These are phyloP conservation scores for Osmozyma mogii DNA, from an alignment of 805 yeast species.

Conservation along the genomic window DNA sequence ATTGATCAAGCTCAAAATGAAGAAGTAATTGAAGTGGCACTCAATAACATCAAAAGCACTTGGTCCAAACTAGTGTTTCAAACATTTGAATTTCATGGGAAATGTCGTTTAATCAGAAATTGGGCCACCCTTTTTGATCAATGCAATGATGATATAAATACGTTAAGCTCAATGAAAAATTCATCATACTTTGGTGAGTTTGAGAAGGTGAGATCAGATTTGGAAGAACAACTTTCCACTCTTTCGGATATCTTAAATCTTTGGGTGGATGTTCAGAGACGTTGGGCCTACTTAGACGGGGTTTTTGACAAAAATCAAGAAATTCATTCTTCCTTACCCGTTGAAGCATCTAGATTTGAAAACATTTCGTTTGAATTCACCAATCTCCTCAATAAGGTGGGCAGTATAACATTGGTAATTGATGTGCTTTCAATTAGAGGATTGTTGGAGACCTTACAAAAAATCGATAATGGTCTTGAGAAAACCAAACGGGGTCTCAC, in stretches of 20 bases:
- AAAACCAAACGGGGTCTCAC: conserved; percentile 59
- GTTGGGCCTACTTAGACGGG: conserved; percentile 82
- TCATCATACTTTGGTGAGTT: conserved; percentile 57
- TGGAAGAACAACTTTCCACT: conserved; percentile 50
- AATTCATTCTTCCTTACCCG: conserved; percentile 54
- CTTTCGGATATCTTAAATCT: conserved; percentile 47
- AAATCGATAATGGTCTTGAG: conserved; percentile 46
- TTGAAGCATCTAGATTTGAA: conserved; percentile 60
- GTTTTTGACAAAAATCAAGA: conserved; percentile 55
- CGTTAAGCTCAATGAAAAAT: conserved; percentile 60
- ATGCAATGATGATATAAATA: conserved; percentile 51
- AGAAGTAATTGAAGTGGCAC: conserved; percentile 49
- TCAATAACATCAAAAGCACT: conserved; percentile 39
- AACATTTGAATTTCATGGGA: conserved; percentile 43
- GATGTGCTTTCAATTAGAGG: conserved; percentile 49
- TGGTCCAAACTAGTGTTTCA: conserved; percentile 55
- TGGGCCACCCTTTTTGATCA: conserved; percentile 60
- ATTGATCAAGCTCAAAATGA: conserved; percentile 69
- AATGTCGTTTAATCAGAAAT: conserved; percentile 50
- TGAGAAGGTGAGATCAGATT: conserved; percentile 44
- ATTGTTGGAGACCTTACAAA: conserved; percentile 37
- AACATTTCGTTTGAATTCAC: conserved; percentile 56
- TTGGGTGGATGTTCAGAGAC: conserved; percentile 84
- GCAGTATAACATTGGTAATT: conserved; percentile 42
- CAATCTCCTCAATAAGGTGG: conserved; percentile 41